These are phyloP conservation scores for Aspergillus sp. DNA, from an alignment of 2,329 filamentous ascomycete genomes.

Conservation along the genomic window DNA sequence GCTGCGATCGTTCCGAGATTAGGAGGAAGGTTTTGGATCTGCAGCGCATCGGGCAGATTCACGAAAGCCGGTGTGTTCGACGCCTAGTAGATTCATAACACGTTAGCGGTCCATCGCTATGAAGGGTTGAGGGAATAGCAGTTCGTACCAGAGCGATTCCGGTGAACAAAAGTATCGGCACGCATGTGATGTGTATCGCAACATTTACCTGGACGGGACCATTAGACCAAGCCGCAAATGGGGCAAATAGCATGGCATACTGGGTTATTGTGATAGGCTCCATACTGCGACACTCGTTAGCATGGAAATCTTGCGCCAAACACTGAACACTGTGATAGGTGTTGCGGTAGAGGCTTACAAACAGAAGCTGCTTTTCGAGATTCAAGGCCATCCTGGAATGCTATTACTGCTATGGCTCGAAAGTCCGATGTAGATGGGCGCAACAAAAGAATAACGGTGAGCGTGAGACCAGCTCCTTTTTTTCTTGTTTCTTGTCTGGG, in stretches of 20 bases:
- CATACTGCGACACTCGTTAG: conserved; percentile 54
- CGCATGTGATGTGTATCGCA: conserved; percentile 64
- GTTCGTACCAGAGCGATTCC: conserved; percentile 59
- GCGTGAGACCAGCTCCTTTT: background rate
- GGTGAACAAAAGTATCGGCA: conserved; percentile 63
- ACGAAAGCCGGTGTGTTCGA: conserved; percentile 58
- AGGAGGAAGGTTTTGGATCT: conserved; percentile 59
- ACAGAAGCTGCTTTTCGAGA: conserved; percentile 66
- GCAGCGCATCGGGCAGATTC: conserved; percentile 55
- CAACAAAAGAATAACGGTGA: background rate
- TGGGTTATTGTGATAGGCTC: conserved; percentile 65
- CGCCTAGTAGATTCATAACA: conserved; percentile 42
- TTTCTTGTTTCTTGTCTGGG: background rate
- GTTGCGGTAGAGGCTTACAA: conserved; percentile 52
- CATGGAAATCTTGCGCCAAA: conserved; percentile 1
- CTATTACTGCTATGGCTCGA: background rate
- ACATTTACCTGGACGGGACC: conserved; percentile 58
- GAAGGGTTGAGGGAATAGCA: background rate
- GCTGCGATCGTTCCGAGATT: conserved; percentile 61
- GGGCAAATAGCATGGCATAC: conserved; percentile 42
- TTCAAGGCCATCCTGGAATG: conserved; percentile 51
- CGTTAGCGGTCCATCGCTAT: conserved; percentile 1
- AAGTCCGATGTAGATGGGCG: background rate
- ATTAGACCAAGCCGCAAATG: conserved; percentile 22
- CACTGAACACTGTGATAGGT: background rate